Base-by-base conservation (phyloP, 768 basidiomycete species). In the Neoboletus magnificus region DNA sequence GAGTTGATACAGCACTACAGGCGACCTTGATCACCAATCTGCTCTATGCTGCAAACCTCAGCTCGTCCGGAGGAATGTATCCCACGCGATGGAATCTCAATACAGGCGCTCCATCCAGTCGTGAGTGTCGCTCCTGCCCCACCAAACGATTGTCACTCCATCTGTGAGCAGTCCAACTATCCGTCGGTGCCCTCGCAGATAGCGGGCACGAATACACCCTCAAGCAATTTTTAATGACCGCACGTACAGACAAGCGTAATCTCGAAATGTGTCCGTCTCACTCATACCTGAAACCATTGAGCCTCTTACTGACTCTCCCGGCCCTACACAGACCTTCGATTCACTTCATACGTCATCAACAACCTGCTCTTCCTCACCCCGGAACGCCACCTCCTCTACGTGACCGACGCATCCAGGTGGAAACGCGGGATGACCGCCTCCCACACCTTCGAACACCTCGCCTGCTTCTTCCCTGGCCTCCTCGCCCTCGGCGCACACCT, bases 161-260 rank as follows among this genome's bases (percentile, higher is more conserved):
- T 30, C 22, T 5, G 13, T 44, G 8, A 48, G n/a, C 53, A 49
- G 76, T 61, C 15, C 77, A 73, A 59, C 56, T 85, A 11, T 81
- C 85, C 0, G 80, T 88, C 15, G 89, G 86, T 29, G 82, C 79
- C 12, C 74, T 77, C 53, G 83, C 83, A 2, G 89, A 90, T 62
- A 90, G 88, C 57, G 80, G 79, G 1, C 88, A 90, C 61, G 88
- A 91, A 71, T 91, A 90, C 59, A 79, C 86, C 15, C 77, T 91
- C 44, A 91, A 91, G 62, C 80, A 84, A 52, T 87, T 84, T 64
- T 71, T 91, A 8, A 70, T 89, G 54, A 86, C 85, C 8, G 84
- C 78, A 12, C 78, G 80, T 58, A 80, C 78, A 18, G 86, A 89
- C 65, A 81, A 77, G 63, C 70, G 67, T 29, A 84, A 79, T 55